Evolutionary conservation across 306 rosid genomes (phyloP).

Genomic region (Lotus japonicus): DNA sequence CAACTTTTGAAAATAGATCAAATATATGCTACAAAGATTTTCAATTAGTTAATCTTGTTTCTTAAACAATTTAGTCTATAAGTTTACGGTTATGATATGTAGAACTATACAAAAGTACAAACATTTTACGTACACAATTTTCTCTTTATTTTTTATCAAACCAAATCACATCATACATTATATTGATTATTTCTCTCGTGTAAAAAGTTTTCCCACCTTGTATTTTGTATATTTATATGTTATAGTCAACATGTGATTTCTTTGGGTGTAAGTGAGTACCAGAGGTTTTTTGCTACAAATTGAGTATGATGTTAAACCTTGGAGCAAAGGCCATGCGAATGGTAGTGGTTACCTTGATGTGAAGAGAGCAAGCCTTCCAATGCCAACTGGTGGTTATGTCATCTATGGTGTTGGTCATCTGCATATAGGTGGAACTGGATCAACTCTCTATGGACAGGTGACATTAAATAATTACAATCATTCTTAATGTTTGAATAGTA

Average conservation of each 20-base stretch:
- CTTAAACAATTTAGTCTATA: no score
- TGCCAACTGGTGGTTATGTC: constrained; percentile 50
- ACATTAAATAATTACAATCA: background rate
- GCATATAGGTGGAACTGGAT: constrained; percentile 52
- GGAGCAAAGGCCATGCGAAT: constrained; percentile 15
- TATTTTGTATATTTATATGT: no score
- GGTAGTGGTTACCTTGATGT: constrained; percentile 33
- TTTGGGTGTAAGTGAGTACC: background rate
- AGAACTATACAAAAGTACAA: no score
- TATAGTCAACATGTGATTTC: background rate
- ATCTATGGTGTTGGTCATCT: constrained; percentile 71
- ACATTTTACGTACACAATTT: no score
- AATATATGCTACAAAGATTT: no score
- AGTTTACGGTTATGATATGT: no score
- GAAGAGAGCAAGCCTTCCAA: constrained; percentile 24
- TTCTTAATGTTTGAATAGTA: background rate
- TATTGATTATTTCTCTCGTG: no score
- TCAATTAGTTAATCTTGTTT: no score
- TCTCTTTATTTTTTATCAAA: no score
- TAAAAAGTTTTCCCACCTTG: no score
- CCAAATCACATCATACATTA: no score
- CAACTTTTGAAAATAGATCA: background rate
- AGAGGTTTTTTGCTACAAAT: constrained; percentile 25
- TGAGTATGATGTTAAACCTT: constrained; percentile 54
- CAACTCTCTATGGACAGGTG: constrained; percentile 63